These are phyloP conservation scores for Dorcoceras hygrometricum DNA, from an alignment of 257 asterid genomes.

Conservation along the genomic window DNA sequence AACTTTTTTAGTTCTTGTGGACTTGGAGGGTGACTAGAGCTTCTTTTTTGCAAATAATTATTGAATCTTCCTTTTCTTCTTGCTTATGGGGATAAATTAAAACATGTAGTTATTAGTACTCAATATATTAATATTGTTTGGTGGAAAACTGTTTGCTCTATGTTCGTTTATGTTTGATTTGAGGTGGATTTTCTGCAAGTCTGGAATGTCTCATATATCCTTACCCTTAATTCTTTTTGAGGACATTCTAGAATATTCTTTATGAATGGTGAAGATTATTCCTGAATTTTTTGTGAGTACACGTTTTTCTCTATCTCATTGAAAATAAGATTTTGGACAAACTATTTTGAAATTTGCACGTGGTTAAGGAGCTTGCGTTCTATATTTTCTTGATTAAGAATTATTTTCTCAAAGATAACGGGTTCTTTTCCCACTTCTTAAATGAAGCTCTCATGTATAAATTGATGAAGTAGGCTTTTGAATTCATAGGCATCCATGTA, in stretches of 20 bases:
- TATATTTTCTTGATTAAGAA: neutral
- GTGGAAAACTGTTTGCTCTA: too few species aligned
- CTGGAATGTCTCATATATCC: too few species aligned
- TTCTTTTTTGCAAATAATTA: neutral
- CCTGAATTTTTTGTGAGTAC: too few species aligned
- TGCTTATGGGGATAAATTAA: too few species aligned
- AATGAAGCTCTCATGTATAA: neutral
- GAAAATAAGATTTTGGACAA: too few species aligned
- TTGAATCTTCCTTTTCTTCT: too few species aligned
- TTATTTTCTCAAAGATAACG: neutral
- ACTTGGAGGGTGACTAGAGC: neutral
- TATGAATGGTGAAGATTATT: too few species aligned
- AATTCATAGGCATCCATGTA: slow-evolving; percentile 2
- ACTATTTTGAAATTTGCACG: neutral
- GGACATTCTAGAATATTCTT: too few species aligned
- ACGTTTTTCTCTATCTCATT: too few species aligned
- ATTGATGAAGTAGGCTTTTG: neutral
- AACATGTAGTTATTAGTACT: neutral
- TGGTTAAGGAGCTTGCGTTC: neutral
- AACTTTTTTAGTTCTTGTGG: neutral
- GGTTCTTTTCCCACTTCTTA: neutral
- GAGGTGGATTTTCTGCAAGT: too few species aligned
- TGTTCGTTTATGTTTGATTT: too few species aligned
- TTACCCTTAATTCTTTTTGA: too few species aligned
- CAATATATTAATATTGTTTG: neutral